These are phyloP conservation scores for Berkeleyomyces rouxiae DNA, from an alignment of 2,329 filamentous ascomycete species.

Conservation along the genomic window DNA sequence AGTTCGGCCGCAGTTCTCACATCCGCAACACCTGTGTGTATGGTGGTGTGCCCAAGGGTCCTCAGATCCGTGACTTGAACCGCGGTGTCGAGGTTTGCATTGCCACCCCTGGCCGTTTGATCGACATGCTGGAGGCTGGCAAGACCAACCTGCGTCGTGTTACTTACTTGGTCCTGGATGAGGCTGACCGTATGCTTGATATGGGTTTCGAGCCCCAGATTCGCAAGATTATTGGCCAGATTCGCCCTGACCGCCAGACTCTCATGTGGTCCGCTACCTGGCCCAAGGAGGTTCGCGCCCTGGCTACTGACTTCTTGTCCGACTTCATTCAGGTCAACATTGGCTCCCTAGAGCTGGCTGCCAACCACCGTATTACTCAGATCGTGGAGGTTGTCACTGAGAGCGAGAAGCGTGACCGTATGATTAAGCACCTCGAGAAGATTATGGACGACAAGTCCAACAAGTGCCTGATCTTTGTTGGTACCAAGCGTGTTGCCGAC, in stretches of 20 bases:
- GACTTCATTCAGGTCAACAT: slow-evolving; percentile 99
- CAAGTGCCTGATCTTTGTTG: slow-evolving; percentile 91
- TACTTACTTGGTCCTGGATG: slow-evolving; percentile 94
- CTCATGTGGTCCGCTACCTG: slow-evolving; percentile 99
- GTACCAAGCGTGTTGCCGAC: slow-evolving; percentile 87
- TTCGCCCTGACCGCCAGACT: slow-evolving; percentile 93
- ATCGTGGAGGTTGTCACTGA: slow-evolving; percentile 92
- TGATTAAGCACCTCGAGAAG: slow-evolving; percentile 95
- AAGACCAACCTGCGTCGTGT: slow-evolving; percentile 97
- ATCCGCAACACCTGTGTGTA: slow-evolving; percentile 99
- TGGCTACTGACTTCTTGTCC: slow-evolving; percentile 78
- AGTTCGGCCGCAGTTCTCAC: slow-evolving; percentile 93
- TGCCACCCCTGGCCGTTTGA: slow-evolving; percentile 90
- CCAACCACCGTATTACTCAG: slow-evolving; percentile 96
- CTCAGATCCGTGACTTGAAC: slow-evolving; percentile 86
- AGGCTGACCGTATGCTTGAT: slow-evolving; percentile 98
- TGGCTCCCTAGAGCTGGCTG: slow-evolving; percentile 84
- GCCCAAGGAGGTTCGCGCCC: slow-evolving; percentile 93
- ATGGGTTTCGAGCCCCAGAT: slow-evolving; percentile 99
- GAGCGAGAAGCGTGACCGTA: slow-evolving; percentile 92
- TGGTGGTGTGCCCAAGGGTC: slow-evolving; percentile 94
- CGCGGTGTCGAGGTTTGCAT: slow-evolving; percentile 97
- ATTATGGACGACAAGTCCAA: slow-evolving; percentile 93
- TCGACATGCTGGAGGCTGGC: slow-evolving; percentile 95
- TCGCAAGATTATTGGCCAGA: slow-evolving; percentile 94